phyloP scores from a whole-genome alignment of 306 rosid genomes.

The Dryas drummondii region DNA sequence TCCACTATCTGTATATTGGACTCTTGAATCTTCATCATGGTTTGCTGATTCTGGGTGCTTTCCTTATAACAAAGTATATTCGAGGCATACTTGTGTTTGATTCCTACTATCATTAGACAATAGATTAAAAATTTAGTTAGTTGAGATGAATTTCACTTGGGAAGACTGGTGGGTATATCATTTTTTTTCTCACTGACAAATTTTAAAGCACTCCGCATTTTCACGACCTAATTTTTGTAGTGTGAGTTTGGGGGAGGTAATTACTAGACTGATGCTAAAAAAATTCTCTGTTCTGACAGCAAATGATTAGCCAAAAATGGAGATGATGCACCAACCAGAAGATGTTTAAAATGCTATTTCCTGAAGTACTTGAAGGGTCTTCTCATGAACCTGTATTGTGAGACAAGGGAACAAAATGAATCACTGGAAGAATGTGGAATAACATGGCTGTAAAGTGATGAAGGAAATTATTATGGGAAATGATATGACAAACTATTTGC shows the following conservation, averaged over 20 bases:
- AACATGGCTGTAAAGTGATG: conserved; percentile 6
- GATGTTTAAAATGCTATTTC: conserved; percentile 68
- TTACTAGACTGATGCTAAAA: conserved; percentile 8
- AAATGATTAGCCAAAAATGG: neutral
- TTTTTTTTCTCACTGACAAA: neutral
- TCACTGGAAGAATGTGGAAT: conserved; percentile 9
- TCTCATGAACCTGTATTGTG: conserved; percentile 74
- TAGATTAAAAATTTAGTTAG: neutral
- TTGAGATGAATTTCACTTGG: neutral
- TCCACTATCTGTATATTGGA: conserved; percentile 31
- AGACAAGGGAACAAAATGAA: conserved; percentile 25
- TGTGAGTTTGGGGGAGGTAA: neutral
- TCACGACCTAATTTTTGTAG: neutral
- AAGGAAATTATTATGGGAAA: neutral
- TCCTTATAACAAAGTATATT: conserved; percentile 36
- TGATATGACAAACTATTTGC: conserved; percentile 5
- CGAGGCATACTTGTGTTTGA: conserved; percentile 24
- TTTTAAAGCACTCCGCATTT: too few relatives aligned
- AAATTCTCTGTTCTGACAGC: neutral
- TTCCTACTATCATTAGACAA: conserved; percentile 36
- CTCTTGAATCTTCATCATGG: conserved; percentile 46
- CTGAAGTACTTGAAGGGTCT: conserved; percentile 81
- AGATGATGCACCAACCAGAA: neutral
- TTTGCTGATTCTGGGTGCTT: conserved; percentile 42
- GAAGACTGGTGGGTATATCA: neutral